A percentile compares a stretch with the other conserved stretches of the same genome.
These are phyloP conservation scores for Trichosporon asahii DNA, from an alignment of 1,284 basidiomycete species.

Conservation along the genomic window DNA sequence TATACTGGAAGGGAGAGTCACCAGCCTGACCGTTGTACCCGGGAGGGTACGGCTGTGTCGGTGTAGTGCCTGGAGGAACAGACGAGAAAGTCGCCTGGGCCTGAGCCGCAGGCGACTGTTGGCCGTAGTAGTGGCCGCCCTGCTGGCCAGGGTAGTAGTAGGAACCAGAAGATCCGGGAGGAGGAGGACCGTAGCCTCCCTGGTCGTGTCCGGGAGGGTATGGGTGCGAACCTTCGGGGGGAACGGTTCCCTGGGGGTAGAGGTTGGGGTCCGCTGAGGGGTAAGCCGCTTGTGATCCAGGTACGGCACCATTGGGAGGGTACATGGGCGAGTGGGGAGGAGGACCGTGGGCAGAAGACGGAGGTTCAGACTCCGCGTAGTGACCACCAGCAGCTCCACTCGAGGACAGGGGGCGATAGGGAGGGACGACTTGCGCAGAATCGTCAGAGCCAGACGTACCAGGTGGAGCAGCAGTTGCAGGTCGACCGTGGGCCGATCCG, in stretches of 20 bases:
- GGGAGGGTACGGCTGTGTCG: slow-evolving; percentile 21
- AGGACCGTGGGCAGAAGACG: slow-evolving; percentile 43
- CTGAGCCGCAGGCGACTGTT: slow-evolving; percentile 24
- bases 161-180: slow-evolving; percentile 30
- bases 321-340: slow-evolving; percentile 47
- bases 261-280: slow-evolving; percentile 30
- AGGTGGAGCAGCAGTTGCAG: slow-evolving; percentile 26
- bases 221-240: slow-evolving; percentile 26
- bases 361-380: slow-evolving; percentile 48
- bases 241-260: slow-evolving; percentile 31
- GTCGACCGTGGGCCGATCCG: slow-evolving; percentile 26
- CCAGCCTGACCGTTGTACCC: slow-evolving; percentile 25
- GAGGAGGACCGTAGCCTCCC: slow-evolving; percentile 31
- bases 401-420: slow-evolving; percentile 45
- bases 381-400: slow-evolving; percentile 42
- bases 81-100: slow-evolving; percentile 19
- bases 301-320: slow-evolving; percentile 14
- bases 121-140: slow-evolving; percentile 28
- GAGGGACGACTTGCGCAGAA: slow-evolving; percentile 36
- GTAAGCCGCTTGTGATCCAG: slow-evolving; percentile 29
- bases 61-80: slow-evolving; percentile 12
- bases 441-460: slow-evolving; percentile 34
- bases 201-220: slow-evolving; percentile 25
- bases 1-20: slow-evolving; percentile 50
- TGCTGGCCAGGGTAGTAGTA: slow-evolving; percentile 34